phyloP scores from a whole-genome alignment of 192 early-diverging fungal genomes.

The Kappamyces sp. region DNA sequence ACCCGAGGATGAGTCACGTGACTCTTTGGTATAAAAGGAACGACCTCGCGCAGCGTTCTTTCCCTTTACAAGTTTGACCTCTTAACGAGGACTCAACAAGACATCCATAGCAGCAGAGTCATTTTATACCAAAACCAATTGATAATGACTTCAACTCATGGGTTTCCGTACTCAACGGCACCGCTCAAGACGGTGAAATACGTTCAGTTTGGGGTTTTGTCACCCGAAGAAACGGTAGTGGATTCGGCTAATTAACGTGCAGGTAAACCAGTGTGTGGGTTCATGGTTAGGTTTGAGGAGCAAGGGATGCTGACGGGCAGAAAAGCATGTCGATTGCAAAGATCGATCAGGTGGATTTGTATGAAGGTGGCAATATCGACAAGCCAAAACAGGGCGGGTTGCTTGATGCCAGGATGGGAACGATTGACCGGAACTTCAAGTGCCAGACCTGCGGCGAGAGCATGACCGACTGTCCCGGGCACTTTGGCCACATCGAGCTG shows the following conservation, averaged over 20 bases:
- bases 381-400: slow-evolving; percentile 83
- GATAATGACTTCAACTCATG: no score
- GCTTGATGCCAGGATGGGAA: slow-evolving; percentile 91
- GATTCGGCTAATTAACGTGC: slow-evolving; percentile 8
- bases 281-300: background rate
- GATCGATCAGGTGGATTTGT: slow-evolving; percentile 83
- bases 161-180: slow-evolving; percentile 72
- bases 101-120: no score
- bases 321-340: slow-evolving; percentile 95
- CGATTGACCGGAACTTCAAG: slow-evolving; percentile 94
- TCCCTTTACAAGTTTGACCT: no score
- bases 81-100: no score
- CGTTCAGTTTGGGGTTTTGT: slow-evolving; percentile 94
- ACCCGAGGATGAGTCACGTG: no score
- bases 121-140: no score
- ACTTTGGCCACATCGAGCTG: slow-evolving; percentile 97
- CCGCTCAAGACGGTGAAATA: slow-evolving; percentile 78
- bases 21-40: no score
- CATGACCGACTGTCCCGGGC: slow-evolving; percentile 93
- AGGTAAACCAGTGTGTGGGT: no score
- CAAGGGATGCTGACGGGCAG: slow-evolving; percentile 42
- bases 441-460: slow-evolving; percentile 93
- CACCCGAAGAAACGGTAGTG: slow-evolving; percentile 94
- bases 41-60: no score
- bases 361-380: slow-evolving; percentile 74